Conservation (phyloP, 148 eudicot genomes). For the Spergularia bocconei region DNA sequence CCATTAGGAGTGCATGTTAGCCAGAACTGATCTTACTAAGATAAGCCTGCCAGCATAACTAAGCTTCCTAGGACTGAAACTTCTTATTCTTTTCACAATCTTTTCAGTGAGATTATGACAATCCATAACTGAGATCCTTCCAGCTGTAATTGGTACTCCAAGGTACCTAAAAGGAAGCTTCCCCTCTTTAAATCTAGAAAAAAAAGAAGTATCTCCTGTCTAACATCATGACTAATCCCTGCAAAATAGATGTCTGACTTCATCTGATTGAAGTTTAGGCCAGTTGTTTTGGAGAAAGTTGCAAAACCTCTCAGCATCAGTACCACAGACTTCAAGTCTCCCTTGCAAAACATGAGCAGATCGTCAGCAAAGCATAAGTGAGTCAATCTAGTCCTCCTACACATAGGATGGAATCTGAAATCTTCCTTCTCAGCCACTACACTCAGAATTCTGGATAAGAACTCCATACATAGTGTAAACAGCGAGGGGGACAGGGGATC, state of each 20-base stretch:
- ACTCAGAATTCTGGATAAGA: neutral
- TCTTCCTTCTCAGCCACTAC: neutral
- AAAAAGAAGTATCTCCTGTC: neutral
- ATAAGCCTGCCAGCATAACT: neutral
- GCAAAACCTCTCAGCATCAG: neutral
- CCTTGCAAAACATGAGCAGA: neutral
- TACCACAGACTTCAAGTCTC: neutral
- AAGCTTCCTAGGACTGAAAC: neutral
- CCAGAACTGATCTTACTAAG: neutral
- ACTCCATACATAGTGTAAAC: neutral
- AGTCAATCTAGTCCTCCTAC: neutral
- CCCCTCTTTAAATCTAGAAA: neutral
- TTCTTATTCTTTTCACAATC: neutral
- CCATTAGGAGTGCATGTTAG: neutral
- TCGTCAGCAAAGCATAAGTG: neutral
- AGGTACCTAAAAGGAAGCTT: neutral
- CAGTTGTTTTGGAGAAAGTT: neutral
- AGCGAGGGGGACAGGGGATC: neutral
- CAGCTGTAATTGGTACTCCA: neutral
- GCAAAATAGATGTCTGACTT: neutral
- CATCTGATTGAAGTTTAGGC: neutral
- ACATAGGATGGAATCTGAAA: neutral
- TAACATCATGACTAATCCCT: neutral
- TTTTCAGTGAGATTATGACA: neutral
- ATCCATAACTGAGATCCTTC: neutral